A percentile compares a stretch with the other conserved stretches of the same genome.
Evolutionary conservation across 768 basidiomycete genomes (phyloP).

Genomic region (Paxillus ammoniavirescens): DNA sequence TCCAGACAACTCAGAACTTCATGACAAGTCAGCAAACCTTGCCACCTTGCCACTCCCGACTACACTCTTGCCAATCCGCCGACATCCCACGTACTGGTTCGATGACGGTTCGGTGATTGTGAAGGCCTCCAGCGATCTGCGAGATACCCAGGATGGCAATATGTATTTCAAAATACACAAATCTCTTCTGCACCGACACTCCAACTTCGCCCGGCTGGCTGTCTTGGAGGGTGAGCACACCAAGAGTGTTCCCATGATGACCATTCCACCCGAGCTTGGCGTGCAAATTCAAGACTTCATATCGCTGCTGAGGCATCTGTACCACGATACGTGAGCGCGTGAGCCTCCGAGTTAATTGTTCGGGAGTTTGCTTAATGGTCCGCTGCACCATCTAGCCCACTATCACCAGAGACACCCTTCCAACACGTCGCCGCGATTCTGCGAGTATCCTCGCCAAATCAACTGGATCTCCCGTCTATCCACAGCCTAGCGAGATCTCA

Average conservation of each 20-base stretch:
- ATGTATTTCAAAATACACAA: conserved; percentile 57
- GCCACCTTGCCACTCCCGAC: no score
- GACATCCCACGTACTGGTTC: conserved; percentile 61
- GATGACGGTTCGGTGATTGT: conserved; percentile 62
- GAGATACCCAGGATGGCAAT: background rate
- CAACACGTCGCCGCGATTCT: conserved; percentile 51
- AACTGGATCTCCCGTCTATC: conserved; percentile 56
- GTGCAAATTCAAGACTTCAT: conserved; percentile 50
- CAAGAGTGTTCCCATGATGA: conserved; percentile 16
- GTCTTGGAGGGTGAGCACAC: conserved; percentile 5
- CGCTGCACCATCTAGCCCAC: conserved; percentile 36
- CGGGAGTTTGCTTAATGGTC: background rate
- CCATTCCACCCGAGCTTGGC: conserved; percentile 37
- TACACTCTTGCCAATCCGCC: conserved; percentile 5
- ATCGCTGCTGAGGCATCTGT: conserved; percentile 59
- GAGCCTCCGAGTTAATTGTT: conserved; percentile 30
- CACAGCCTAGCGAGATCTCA: conserved; percentile 43
- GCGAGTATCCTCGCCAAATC: conserved; percentile 53
- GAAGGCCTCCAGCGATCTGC: conserved; percentile 32
- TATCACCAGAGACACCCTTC: conserved; percentile 44
- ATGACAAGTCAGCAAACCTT: no score
- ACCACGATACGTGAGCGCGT: conserved; percentile 71
- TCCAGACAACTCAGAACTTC: no score
- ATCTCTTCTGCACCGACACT: conserved; percentile 52
- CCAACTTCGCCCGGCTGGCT: conserved; percentile 25